phyloP scores from a whole-genome alignment of 768 basidiomycete species.

The Melanogaster broomeanus region DNA sequence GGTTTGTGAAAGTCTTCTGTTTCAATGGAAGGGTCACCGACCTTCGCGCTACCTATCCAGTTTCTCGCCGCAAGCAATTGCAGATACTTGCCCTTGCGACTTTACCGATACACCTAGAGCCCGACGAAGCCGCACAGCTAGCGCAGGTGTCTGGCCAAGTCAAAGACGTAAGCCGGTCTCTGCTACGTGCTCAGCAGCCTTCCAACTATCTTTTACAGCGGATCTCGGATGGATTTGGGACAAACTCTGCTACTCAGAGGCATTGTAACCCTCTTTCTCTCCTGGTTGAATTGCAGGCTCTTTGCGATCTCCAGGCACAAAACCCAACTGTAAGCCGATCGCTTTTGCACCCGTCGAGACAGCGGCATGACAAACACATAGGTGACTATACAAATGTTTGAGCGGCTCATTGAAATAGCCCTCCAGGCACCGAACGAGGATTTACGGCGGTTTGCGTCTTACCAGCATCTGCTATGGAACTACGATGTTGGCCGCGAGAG shows the following conservation, averaged over 20 bases:
- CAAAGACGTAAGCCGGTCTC: constrained; percentile 19
- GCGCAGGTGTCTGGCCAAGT: constrained; percentile 19
- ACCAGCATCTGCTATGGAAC: constrained; percentile 62
- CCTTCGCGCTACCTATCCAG: constrained; percentile 8
- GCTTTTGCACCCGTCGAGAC: neutral
- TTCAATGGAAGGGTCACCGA: neutral
- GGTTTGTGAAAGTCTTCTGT: constrained; percentile 11
- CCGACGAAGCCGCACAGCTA: constrained; percentile 6
- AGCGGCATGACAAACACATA: constrained; percentile 3
- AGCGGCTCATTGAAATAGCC: constrained; percentile 42
- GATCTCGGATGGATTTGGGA: constrained; percentile 7
- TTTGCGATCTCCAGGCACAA: constrained; percentile 11
- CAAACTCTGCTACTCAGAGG: neutral
- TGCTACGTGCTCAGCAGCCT: neutral
- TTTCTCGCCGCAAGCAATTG: constrained; percentile 23
- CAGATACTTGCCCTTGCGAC: constrained; percentile 25
- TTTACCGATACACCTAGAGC: constrained; percentile 15
- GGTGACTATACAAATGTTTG: constrained; percentile 21
- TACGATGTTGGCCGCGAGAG: constrained; percentile 39
- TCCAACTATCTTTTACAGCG: constrained; percentile 16
- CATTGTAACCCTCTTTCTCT: constrained; percentile 24
- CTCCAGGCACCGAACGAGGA: constrained; percentile 35
- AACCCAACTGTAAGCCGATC: constrained; percentile 17
- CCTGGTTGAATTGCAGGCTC: constrained; percentile 25
- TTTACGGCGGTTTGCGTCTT: constrained; percentile 48